phyloP scores from a whole-genome alignment of 768 basidiomycete species.

The Inosperma sp. region DNA sequence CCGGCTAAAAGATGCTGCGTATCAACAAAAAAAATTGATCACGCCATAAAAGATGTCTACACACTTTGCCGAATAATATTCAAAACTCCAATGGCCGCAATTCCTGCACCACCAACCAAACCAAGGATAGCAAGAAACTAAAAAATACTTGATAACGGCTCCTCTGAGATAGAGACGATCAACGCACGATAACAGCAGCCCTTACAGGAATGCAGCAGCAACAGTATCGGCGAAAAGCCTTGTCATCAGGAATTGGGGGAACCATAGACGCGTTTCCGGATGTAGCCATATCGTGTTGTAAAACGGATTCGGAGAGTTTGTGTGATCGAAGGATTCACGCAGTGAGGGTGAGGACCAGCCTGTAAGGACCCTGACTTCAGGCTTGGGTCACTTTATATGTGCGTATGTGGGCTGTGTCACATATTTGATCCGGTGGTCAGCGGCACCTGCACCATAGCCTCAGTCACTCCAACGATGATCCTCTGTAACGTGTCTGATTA shows the following conservation, averaged over 20 bases:
- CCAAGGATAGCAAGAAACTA: slow-evolving; percentile 44
- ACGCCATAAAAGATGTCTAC: neutral
- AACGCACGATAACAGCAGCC: slow-evolving; percentile 43
- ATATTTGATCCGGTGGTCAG: neutral
- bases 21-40: neutral
- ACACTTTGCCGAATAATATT: slow-evolving; percentile 31
- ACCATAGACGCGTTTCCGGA: slow-evolving; percentile 2
- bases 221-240: slow-evolving; percentile 33
- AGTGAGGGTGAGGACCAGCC: slow-evolving; percentile 10
- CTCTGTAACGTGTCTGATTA: no score
- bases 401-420: neutral
- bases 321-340: neutral
- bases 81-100: slow-evolving; percentile 38
- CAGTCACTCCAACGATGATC: no score
- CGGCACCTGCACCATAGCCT: no score
- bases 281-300: neutral
- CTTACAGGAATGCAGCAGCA: slow-evolving; percentile 50
- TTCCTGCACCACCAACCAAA: slow-evolving; percentile 37
- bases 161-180: neutral
- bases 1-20: slow-evolving; percentile 22
- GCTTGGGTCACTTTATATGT: neutral
- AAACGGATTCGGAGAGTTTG: neutral
- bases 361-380: neutral
- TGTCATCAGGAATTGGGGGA: neutral
- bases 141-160: neutral